A percentile compares a stretch with the other conserved stretches of the same genome.
These are phyloP conservation scores for Mariannaea elegans DNA, from an alignment of 2,329 filamentous ascomycete species.

Conservation along the genomic window DNA sequence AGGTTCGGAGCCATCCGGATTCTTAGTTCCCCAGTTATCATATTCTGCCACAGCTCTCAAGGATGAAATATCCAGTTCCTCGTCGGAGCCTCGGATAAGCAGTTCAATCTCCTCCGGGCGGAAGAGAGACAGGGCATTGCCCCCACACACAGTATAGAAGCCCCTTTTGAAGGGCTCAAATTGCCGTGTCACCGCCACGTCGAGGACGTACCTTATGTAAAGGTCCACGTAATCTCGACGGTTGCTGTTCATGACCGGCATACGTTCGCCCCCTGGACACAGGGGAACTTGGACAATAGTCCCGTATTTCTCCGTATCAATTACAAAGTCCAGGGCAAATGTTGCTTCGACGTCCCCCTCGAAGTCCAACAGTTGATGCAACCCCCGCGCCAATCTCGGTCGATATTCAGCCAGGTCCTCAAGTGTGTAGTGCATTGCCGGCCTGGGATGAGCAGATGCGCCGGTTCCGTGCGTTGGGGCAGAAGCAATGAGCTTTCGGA, in stretches of 20 bases:
- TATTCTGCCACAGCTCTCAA: slow-evolving; percentile 81
- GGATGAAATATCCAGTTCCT: slow-evolving; percentile 79
- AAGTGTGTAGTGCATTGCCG: slow-evolving; percentile 76
- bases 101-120: slow-evolving; percentile 92
- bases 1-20: slow-evolving; percentile 67
- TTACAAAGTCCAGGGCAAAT: slow-evolving; percentile 84
- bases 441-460: slow-evolving; percentile 63
- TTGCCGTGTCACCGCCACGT: slow-evolving; percentile 79
- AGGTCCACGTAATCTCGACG: slow-evolving; percentile 86
- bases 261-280: slow-evolving; percentile 75
- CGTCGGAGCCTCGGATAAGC: slow-evolving; percentile 84
- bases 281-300: slow-evolving; percentile 73
- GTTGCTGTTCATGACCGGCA: slow-evolving; percentile 84
- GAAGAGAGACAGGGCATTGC: slow-evolving; percentile 87
- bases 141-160: slow-evolving; percentile 91
- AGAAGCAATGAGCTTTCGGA: slow-evolving; percentile 84
- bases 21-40: slow-evolving; percentile 75
- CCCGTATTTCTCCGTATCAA: slow-evolving; percentile 81
- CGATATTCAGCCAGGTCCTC: slow-evolving; percentile 86
- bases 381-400: slow-evolving; percentile 77
- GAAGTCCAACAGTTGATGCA: slow-evolving; percentile 81
- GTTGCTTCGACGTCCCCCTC: slow-evolving; percentile 84
- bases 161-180: slow-evolving; percentile 95
- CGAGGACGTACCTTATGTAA: slow-evolving; percentile 82
- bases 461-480: slow-evolving; percentile 69